Base-by-base conservation (phyloP, 2,329 filamentous ascomycete genomes). In the Colletotrichum abscissum region DNA sequence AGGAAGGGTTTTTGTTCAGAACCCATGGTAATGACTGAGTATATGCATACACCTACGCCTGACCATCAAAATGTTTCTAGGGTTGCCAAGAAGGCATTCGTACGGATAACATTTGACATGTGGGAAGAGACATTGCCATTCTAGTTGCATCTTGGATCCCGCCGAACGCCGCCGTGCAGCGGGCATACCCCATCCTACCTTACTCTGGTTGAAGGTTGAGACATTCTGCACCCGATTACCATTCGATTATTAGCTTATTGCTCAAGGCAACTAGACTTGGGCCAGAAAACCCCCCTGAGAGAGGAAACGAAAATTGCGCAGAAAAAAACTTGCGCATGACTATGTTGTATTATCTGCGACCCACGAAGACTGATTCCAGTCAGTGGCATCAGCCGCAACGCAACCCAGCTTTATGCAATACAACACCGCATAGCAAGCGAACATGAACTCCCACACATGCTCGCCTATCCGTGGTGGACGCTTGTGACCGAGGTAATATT, bases 361-460 rank as follows among this genome's bases (percentile, higher is more conserved):
- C 22, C 54, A 56, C 12, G 19, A n/a, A 9, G 19, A 49, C 42
- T 49, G 42, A n/a, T 49, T 49, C 8, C 19, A 49, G 42, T 42
- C 42, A 38, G 33, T 55, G 28, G 28, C 46, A 16, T 22, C 62
- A 55, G 46, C 49, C 28, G 62, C 14, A 38, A 26, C 8, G 28
- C 30, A 64, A 38, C 49, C 19, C 46, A 35, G 52, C 46, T 19
- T 9, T 7, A 56, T 30, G 49, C 52, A 54, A 54, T 26, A 35
- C 33, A 14, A 56, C 63, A 56, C 24, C 33, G 24, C 58, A 35
- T 59, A 24, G 42, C 58, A 38, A 52, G 56, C 58, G 38, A 72
- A 6, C 33, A 63, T 14, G 22, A 57, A 65, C 46, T 55, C 52
- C n/a, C 33, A 24, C 24, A 54, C 19, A n/a, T n/a, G 42, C 42